phyloP scores from a whole-genome alignment of 2,329 filamentous ascomycete species.

The Fusarium sp. region DNA sequence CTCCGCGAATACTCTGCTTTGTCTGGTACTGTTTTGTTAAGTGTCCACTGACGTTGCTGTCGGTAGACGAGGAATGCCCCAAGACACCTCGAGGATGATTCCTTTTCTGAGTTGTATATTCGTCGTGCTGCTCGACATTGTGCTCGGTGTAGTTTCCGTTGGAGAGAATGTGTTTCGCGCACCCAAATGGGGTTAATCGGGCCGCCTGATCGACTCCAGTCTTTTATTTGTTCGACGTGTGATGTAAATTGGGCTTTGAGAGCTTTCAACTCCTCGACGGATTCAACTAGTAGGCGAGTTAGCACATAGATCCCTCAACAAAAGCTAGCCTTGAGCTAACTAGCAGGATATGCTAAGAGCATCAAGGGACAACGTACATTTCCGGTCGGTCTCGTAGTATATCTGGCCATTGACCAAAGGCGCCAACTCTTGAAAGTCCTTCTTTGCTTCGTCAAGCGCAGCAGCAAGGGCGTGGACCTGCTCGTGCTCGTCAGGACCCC shows the following conservation, averaged over 20 bases:
- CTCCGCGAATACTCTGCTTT: constrained; percentile 54
- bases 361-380: constrained; percentile 56
- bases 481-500: constrained; percentile 71
- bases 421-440: constrained; percentile 71
- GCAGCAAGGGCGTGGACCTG: constrained; percentile 68
- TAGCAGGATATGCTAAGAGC: background rate
- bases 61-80: constrained; percentile 69
- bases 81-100: constrained; percentile 64
- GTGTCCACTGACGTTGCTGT: constrained; percentile 58
- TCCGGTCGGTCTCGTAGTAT: constrained; percentile 70
- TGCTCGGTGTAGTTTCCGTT: constrained; percentile 66
- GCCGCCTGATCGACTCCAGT: constrained; percentile 68
- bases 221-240: constrained; percentile 64
- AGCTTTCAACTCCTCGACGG: constrained; percentile 63
- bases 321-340: background rate
- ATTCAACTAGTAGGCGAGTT: constrained; percentile 59
- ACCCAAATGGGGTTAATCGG: constrained; percentile 69
- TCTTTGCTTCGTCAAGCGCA: constrained; percentile 70
- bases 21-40: constrained; percentile 42
- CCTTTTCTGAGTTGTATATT: constrained; percentile 66
- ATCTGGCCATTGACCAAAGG: constrained; percentile 67
- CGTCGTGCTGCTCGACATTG: constrained; percentile 70
- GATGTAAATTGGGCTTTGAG: constrained; percentile 61
- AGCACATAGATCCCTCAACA: constrained; percentile 2
- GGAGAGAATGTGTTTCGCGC: constrained; percentile 63